A percentile compares a stretch with the other conserved stretches of the same genome.
These are phyloP conservation scores for Lactifluus pinguis DNA, from an alignment of 768 basidiomycete species.

Conservation along the genomic window DNA sequence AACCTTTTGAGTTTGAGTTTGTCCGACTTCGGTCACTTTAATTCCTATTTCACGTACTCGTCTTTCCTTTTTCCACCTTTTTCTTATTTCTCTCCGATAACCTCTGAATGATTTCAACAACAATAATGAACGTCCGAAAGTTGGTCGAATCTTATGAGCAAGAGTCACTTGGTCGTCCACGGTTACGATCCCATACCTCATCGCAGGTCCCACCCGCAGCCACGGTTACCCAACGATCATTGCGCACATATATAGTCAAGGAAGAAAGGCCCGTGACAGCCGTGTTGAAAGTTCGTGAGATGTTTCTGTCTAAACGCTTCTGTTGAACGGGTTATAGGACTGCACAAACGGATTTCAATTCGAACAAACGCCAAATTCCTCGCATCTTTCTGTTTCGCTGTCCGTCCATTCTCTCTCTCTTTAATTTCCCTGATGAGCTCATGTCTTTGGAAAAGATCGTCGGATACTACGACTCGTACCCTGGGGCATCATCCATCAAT, in stretches of 20 bases:
- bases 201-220: too few relatives aligned
- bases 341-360: constrained; percentile 2
- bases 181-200: neutral
- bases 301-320: neutral
- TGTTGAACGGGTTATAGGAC: neutral
- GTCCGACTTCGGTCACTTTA: too few relatives aligned
- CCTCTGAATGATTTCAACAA: neutral
- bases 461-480: neutral
- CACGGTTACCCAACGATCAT: neutral
- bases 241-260: neutral
- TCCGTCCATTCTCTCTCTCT: neutral
- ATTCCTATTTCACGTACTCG: too few relatives aligned
- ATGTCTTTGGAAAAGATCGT: neutral
- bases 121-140: constrained; percentile 15
- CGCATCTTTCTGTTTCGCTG: constrained; percentile 4
- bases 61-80: too few relatives aligned
- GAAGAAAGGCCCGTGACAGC: constrained; percentile 1
- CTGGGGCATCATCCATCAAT: neutral
- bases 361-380: neutral
- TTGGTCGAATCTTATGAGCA: constrained; percentile 11
- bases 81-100: too few relatives aligned
- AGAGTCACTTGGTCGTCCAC: neutral
- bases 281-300: constrained; percentile 2
- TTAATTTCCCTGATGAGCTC: neutral
- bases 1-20: too few relatives aligned